Conservation (phyloP, 2,329 filamentous ascomycete species). For the Epichloe hybrida region DNA sequence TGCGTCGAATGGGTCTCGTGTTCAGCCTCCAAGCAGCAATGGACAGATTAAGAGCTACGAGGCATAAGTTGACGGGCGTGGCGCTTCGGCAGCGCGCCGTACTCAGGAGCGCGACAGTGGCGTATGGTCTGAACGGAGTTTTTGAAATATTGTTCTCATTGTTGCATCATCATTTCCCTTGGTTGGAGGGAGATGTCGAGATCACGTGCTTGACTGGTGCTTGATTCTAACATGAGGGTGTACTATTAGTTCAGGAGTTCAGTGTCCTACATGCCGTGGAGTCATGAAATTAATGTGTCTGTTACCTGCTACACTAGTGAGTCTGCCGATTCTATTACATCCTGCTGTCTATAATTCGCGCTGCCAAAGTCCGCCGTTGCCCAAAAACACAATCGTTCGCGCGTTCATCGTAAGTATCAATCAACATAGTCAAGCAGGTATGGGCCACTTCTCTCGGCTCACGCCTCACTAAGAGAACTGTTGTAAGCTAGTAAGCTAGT, state of each 20-base stretch:
- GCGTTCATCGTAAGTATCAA: too few species aligned
- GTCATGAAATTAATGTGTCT: not conserved
- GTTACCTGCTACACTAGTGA: too few species aligned
- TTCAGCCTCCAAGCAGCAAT: conserved; percentile 42
- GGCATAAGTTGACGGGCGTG: conserved; percentile 21
- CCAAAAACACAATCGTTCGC: too few species aligned
- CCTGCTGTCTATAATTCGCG: too few species aligned
- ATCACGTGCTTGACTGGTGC: not conserved
- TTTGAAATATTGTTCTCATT: not conserved
- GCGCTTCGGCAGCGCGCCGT: not conserved
- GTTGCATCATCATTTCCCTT: not conserved
- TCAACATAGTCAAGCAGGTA: too few species aligned
- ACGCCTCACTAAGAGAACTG: too few species aligned
- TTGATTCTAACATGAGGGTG: not conserved
- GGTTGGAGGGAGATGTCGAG: not conserved
- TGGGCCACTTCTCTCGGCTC: too few species aligned
- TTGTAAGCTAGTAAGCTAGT: too few species aligned
- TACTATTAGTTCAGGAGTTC: conserved; percentile 3
- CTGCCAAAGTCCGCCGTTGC: too few species aligned
- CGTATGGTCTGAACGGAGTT: not conserved
- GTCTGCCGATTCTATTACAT: too few species aligned
- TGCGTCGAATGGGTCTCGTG: conserved; percentile 25
- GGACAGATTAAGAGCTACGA: conserved; percentile 46
- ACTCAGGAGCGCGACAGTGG: not conserved
- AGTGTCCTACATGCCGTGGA: not conserved